A percentile compares a stretch with the other conserved stretches of the same genome.
These are phyloP conservation scores for Capsicum rhomboideum DNA, from an alignment of 257 asterid species.

Conservation along the genomic window DNA sequence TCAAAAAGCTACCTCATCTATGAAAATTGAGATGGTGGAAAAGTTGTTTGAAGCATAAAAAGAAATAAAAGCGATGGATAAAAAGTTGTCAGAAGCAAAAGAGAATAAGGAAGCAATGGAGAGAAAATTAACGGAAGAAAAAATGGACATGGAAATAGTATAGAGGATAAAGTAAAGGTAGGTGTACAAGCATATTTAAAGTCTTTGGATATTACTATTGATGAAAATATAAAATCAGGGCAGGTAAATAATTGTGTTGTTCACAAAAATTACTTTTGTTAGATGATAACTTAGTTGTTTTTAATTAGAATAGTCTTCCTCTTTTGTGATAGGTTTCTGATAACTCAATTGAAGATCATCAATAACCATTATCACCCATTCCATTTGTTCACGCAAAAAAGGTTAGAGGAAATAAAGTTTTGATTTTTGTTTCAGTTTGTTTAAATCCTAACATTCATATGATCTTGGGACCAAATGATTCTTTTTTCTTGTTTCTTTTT, in stretches of 20 bases:
- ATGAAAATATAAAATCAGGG: not conserved
- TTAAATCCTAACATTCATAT: too few species aligned
- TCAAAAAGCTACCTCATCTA: not conserved
- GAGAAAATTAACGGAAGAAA: not conserved
- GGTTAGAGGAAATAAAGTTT: not conserved
- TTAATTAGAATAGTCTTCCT: not conserved
- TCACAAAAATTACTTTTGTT: not conserved
- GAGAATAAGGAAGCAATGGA: not conserved
- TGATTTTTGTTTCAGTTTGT: too few species aligned
- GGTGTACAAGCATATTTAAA: not conserved
- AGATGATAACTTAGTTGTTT: not conserved
- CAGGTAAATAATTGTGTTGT: not conserved
- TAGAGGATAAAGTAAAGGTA: not conserved
- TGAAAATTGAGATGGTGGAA: not conserved
- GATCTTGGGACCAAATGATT: too few species aligned
- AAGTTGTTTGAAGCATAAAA: not conserved
- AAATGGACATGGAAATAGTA: not conserved
- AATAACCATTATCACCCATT: not conserved
- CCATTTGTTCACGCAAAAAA: not conserved
- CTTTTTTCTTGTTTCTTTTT: too few species aligned
- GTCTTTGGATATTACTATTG: not conserved
- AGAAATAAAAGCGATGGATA: not conserved
- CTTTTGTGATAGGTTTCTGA: not conserved
- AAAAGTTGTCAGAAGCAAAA: not conserved
- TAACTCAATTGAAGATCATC: not conserved